phyloP scores from a whole-genome alignment of 1,139 yeast species.

The Suhomyces guaymorum region DNA sequence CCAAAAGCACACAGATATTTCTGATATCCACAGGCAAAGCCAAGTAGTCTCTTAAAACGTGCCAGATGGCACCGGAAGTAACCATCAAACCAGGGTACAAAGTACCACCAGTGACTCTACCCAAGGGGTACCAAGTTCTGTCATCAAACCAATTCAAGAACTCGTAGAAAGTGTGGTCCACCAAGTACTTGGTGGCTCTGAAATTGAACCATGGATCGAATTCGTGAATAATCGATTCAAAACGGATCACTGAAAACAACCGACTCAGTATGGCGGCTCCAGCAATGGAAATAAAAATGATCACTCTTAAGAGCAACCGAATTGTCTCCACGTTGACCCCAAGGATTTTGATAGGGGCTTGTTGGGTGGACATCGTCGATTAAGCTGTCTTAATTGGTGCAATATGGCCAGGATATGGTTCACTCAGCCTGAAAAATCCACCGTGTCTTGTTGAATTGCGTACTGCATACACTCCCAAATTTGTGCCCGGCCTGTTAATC shows the following conservation, averaged over 20 bases:
- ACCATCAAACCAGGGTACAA: constrained; percentile 98
- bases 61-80: constrained; percentile 89
- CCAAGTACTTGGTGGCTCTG: constrained; percentile 90
- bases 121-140: constrained; percentile 98
- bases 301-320: constrained; percentile 56
- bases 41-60: constrained; percentile 58
- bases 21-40: constrained; percentile 91
- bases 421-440: constrained; percentile 11
- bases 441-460: constrained; percentile 11
- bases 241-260: constrained; percentile 75
- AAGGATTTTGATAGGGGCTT: constrained; percentile 24
- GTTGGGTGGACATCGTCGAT: constrained; percentile 9
- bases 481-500: too few relatives aligned
- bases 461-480: constrained; percentile 9
- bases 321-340: constrained; percentile 44
- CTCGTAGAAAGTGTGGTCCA: constrained; percentile 79
- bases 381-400: neutral
- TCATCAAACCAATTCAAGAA: constrained; percentile 98
- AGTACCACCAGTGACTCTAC: constrained; percentile 99
- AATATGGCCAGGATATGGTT: neutral
- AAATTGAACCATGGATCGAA: constrained; percentile 99
- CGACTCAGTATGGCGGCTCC: constrained; percentile 93
- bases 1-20: constrained; percentile 91
- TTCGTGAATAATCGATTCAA: constrained; percentile 96
- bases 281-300: constrained; percentile 70